These are phyloP conservation scores for Pythium guiyangense DNA, from an alignment of 352 stramenopile species.

Conservation along the genomic window DNA sequence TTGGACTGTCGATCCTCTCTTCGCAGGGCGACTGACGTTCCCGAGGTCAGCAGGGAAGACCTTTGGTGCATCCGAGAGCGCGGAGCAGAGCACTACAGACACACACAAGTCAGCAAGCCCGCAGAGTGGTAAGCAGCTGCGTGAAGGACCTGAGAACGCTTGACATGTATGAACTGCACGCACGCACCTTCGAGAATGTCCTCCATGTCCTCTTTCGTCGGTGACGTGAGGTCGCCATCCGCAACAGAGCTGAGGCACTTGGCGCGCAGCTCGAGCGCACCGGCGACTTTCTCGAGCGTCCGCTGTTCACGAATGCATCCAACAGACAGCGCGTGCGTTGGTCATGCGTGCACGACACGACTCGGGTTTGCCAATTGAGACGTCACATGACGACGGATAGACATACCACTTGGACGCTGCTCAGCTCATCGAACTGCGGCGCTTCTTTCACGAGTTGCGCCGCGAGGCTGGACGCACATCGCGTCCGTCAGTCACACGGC, in stretches of 20 bases:
- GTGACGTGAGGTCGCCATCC: constrained; percentile 36
- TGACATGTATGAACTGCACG: too few relatives aligned
- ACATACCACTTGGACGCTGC: constrained; percentile 29
- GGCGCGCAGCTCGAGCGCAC: constrained; percentile 44
- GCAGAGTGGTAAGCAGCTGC: background rate
- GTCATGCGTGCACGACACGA: background rate
- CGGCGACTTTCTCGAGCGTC: constrained; percentile 34
- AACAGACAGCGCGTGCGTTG: background rate
- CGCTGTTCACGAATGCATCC: constrained; percentile 4
- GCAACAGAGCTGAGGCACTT: constrained; percentile 48
- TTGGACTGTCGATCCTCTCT: constrained; percentile 23
- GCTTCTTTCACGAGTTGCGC: constrained; percentile 28
- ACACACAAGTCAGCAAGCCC: background rate
- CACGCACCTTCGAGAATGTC: constrained; percentile 42
- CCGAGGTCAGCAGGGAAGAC: constrained; percentile 31
- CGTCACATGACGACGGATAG: background rate
- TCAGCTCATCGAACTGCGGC: constrained; percentile 39
- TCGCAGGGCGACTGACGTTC: constrained; percentile 12
- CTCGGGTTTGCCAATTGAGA: background rate
- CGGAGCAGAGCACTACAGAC: constrained; percentile 26
- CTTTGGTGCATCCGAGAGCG: constrained; percentile 30
- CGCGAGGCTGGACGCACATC: constrained; percentile 45
- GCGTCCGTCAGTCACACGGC: too few relatives aligned
- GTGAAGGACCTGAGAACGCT: background rate
- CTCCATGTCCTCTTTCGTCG: constrained; percentile 69